Evolutionary conservation across 139 green algal species (phyloP).

Genomic region (Coelastrella sp.): DNA sequence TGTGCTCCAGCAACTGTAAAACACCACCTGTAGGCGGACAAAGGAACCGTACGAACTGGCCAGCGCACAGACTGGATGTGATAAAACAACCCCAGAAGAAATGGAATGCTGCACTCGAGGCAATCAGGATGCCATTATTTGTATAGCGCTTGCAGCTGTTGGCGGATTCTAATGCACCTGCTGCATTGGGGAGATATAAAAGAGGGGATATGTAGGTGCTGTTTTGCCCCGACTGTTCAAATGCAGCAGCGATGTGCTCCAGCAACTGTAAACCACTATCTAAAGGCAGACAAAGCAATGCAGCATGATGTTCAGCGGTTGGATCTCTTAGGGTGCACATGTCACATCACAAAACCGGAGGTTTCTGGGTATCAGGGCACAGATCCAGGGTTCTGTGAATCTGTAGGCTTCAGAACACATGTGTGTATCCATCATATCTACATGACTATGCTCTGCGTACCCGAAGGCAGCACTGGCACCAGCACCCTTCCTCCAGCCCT

Average conservation of each 20-base stretch:
- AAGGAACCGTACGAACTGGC: background rate
- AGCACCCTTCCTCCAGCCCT: background rate
- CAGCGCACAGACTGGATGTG: background rate
- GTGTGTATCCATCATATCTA: no score
- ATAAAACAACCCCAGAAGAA: background rate
- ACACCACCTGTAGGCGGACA: slow-evolving; percentile 5
- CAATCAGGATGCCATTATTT: background rate
- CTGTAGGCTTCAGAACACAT: no score
- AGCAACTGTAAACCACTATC: background rate
- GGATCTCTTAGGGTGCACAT: no score
- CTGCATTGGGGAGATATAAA: background rate
- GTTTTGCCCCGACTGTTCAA: background rate
- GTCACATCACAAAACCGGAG: no score
- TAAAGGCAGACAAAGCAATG: background rate
- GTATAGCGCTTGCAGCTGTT: background rate
- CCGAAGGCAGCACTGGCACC: background rate
- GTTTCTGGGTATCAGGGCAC: no score
- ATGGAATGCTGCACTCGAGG: no score
- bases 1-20: slow-evolving; percentile 13
- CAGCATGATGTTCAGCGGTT: no score
- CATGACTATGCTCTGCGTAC: no score
- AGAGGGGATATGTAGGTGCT: background rate
- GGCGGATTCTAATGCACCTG: background rate
- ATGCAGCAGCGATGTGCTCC: slow-evolving; percentile 1
- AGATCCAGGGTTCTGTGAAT: no score